Evolutionary conservation across 257 asterid species (phyloP).

Genomic region (Solanum lycopersicoides): DNA sequence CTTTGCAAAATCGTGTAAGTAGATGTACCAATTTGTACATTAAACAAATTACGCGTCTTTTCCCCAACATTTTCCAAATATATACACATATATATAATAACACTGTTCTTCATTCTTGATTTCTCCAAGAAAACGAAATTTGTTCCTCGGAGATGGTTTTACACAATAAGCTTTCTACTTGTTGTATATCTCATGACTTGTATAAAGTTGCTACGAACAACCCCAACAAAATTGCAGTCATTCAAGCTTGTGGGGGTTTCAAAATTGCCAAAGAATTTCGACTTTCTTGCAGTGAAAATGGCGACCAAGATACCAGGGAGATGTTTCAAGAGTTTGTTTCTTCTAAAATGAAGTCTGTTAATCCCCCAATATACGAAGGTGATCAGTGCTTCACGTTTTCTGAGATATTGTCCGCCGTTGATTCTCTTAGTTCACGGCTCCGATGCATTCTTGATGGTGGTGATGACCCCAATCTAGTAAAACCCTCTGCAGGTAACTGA

Average conservation of each 20-base stretch:
- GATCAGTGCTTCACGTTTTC: constrained; percentile 74
- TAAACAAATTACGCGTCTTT: not conserved
- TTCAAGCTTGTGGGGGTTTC: constrained; percentile 62
- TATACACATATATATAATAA: no score
- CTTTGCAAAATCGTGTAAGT: not conserved
- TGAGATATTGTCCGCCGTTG: constrained; percentile 56
- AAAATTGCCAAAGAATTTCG: constrained; percentile 22
- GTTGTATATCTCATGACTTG: constrained; percentile 80
- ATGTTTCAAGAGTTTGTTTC: constrained; percentile 4
- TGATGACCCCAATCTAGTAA: constrained; percentile 33
- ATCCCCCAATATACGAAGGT: constrained; percentile 46
- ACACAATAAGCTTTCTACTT: constrained; percentile 13
- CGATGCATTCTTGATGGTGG: constrained; percentile 44
- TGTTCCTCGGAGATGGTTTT: not conserved
- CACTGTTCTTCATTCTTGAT: not conserved
- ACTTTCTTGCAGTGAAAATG: not conserved
- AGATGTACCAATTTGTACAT: not conserved
- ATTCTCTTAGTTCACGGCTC: constrained; percentile 50
- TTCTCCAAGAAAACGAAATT: not conserved
- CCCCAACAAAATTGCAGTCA: constrained; percentile 54
- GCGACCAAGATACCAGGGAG: not conserved
- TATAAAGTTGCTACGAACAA: constrained; percentile 35
- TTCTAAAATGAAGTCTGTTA: constrained; percentile 9
- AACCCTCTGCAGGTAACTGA: constrained; percentile 26
- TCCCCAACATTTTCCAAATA: not conserved